phyloP scores from a whole-genome alignment of 352 stramenopile genomes.

The Phytophthora tubulina region DNA sequence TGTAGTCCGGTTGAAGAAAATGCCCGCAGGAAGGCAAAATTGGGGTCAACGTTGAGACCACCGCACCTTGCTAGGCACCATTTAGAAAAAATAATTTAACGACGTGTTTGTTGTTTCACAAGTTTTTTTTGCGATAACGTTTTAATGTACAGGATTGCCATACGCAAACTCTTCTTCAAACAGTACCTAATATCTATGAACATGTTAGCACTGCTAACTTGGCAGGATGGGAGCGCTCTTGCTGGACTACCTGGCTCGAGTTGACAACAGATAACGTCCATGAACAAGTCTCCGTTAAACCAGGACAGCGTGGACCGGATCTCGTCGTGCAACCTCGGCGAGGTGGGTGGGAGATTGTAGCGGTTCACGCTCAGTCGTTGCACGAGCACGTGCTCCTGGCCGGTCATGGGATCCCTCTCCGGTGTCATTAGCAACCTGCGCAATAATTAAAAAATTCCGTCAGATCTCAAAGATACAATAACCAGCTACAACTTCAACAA shows the following conservation, averaged over 20 bases:
- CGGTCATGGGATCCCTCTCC: slow-evolving; percentile 41
- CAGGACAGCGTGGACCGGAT: slow-evolving; percentile 58
- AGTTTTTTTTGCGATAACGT: background rate
- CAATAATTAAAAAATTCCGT: slow-evolving; percentile 9
- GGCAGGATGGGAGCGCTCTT: slow-evolving; percentile 6
- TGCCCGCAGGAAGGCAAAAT: slow-evolving; percentile 27
- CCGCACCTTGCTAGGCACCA: slow-evolving; percentile 5
- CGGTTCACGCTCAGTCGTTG: slow-evolving; percentile 55
- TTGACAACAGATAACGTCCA: slow-evolving; percentile 62
- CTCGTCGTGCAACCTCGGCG: slow-evolving; percentile 54
- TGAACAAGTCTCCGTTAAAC: slow-evolving; percentile 69
- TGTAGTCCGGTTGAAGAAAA: slow-evolving; percentile 23
- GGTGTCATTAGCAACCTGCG: slow-evolving; percentile 49
- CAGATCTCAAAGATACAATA: slow-evolving; percentile 18
- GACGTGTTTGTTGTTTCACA: slow-evolving; percentile 17
- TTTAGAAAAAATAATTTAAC: slow-evolving; percentile 44
- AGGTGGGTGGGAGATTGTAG: slow-evolving; percentile 63
- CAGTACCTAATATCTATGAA: background rate
- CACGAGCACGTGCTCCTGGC: slow-evolving; percentile 53
- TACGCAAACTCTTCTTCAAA: slow-evolving; percentile 6
- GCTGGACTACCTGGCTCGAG: slow-evolving; percentile 41
- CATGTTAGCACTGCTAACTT: background rate
- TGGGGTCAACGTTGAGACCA: background rate
- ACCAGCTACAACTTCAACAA: slow-evolving; percentile 31
- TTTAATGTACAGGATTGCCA: slow-evolving; percentile 4